Evolutionary conservation across 1,139 yeast genomes (phyloP).

Genomic region (Suzukiozyma palmioleophila): DNA sequence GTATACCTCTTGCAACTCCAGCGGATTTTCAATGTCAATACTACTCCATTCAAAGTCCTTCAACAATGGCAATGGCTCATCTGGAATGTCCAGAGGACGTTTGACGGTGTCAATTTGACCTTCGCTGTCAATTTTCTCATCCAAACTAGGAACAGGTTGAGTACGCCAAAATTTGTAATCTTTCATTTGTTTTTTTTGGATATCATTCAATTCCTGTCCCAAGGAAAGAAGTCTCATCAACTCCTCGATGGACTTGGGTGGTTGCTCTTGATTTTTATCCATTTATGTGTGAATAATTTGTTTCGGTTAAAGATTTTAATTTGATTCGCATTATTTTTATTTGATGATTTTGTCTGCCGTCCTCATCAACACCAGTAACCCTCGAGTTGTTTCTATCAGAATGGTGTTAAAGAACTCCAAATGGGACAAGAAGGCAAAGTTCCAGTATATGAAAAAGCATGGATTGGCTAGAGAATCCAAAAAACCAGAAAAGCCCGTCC

Average conservation of each 20-base stretch:
- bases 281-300: background rate
- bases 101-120: constrained; percentile 78
- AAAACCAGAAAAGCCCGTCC: constrained; percentile 12
- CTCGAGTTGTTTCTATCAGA: background rate
- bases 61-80: constrained; percentile 64
- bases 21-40: constrained; percentile 57
- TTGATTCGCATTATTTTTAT: no score
- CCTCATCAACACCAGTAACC: no score
- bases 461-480: constrained; percentile 21
- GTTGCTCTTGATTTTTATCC: constrained; percentile 10
- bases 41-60: constrained; percentile 87
- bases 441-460: constrained; percentile 37
- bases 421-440: constrained; percentile 45
- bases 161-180: constrained; percentile 98
- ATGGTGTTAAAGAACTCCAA: constrained; percentile 45
- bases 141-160: constrained; percentile 85
- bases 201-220: constrained; percentile 52
- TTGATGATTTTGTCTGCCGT: no score
- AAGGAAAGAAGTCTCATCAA: constrained; percentile 45
- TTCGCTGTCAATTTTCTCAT: constrained; percentile 60
- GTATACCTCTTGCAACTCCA: constrained; percentile 70
- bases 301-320: no score
- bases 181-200: constrained; percentile 65
- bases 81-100: constrained; percentile 68
- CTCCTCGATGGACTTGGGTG: constrained; percentile 42